Percentiles rank a stretch among this genome's conserved stretches.
These are phyloP conservation scores for Leptomonas seymouri DNA, from an alignment of 208 protist species.

Conservation along the genomic window DNA sequence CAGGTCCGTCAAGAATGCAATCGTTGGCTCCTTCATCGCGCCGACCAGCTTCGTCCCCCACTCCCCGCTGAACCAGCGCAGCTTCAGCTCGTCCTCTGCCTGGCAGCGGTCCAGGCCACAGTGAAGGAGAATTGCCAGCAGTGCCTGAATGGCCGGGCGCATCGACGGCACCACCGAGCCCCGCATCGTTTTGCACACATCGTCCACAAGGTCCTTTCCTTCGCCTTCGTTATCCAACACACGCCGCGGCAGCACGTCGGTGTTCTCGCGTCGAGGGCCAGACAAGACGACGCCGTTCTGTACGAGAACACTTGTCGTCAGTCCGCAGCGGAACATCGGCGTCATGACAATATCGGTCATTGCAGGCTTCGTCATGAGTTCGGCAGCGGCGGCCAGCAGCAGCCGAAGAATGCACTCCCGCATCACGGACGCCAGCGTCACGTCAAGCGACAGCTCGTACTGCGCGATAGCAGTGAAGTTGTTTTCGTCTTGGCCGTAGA, in stretches of 20 bases:
- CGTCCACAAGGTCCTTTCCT: conserved; percentile 68
- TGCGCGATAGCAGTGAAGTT: conserved; percentile 74
- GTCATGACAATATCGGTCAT: conserved; percentile 43
- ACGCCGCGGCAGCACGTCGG: conserved; percentile 42
- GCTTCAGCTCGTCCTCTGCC: conserved; percentile 82
- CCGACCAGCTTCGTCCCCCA: conserved; percentile 87
- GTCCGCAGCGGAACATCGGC: conserved; percentile 70
- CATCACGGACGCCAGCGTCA: conserved; percentile 43
- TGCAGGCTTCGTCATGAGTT: conserved; percentile 41
- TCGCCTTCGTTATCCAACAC: conserved; percentile 64
- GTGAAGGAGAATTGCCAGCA: conserved; percentile 85
- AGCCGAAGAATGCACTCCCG: conserved; percentile 53
- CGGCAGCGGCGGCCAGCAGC: conserved; percentile 45
- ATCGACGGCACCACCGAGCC: conserved; percentile 74
- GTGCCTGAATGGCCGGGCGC: conserved; percentile 78
- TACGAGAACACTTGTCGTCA: conserved; percentile 51
- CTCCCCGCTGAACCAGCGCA: conserved; percentile 88
- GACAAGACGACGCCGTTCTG: conserved; percentile 54
- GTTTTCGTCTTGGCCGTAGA: conserved; percentile 69
- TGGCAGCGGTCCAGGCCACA: conserved; percentile 62
- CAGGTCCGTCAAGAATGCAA: conserved; percentile 57
- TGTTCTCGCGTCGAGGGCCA: conserved; percentile 27
- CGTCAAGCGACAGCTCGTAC: conserved; percentile 70
- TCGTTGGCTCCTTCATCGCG: conserved; percentile 50
- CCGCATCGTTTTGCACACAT: conserved; percentile 70